phyloP scores from a whole-genome alignment of 1,284 basidiomycete species.

The Kalmanozyma brasiliensis region DNA sequence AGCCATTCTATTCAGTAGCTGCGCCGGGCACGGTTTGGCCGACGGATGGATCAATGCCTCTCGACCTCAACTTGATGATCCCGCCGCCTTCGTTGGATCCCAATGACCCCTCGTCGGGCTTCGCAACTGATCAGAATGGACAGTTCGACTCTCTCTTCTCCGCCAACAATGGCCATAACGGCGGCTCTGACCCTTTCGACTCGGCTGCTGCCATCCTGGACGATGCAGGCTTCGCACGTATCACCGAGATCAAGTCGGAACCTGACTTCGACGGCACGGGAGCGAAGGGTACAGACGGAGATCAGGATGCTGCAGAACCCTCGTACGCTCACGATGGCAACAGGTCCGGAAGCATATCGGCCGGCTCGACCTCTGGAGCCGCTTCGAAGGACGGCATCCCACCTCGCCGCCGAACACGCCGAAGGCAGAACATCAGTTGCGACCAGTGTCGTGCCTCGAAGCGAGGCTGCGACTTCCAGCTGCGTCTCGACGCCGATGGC shows the following conservation, averaged over 20 bases:
- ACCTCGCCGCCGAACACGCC: conserved; percentile 37
- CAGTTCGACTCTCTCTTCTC: conserved; percentile 17
- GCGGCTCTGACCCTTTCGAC: conserved; percentile 13
- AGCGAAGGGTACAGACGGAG: neutral
- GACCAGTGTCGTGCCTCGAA: conserved; percentile 53
- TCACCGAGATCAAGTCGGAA: conserved; percentile 35
- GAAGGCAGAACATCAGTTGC: conserved; percentile 54
- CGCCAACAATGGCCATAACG: conserved; percentile 2
- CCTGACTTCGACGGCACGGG: neutral
- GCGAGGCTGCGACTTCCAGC: conserved; percentile 50
- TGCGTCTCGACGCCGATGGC: conserved; percentile 47
- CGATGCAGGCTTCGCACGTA: conserved; percentile 28
- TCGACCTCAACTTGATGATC: conserved; percentile 24
- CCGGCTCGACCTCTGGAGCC: conserved; percentile 10
- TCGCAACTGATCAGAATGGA: conserved; percentile 16
- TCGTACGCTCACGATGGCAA: conserved; percentile 1
- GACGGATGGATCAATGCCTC: conserved; percentile 19
- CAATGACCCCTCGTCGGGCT: conserved; percentile 12
- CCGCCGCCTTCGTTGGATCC: conserved; percentile 5
- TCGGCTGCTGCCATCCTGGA: conserved; percentile 40
- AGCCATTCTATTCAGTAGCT: conserved; percentile 46
- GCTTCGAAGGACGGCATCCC: conserved; percentile 32
- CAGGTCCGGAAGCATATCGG: neutral
- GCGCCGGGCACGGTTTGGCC: conserved; percentile 20
- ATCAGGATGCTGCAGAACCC: neutral